Base-by-base conservation (phyloP, 495 filamentous ascomycete species). In the Wilcoxina mikolae region DNA sequence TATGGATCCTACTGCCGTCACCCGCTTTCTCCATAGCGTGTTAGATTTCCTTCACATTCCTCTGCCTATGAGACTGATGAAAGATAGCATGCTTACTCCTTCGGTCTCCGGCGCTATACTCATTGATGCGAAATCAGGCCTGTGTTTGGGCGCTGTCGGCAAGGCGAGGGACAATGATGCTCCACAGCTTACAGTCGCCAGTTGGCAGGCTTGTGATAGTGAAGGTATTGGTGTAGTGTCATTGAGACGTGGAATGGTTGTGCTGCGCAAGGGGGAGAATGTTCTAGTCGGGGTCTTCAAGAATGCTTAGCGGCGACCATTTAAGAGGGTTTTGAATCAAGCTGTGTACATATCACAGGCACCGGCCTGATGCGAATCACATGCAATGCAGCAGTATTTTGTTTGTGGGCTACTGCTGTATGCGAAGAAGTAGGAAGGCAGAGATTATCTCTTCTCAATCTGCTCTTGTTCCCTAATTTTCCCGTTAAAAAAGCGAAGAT, bases 81-180 rank as follows among this genome's bases (percentile, higher is more conserved):
- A 22, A 9, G 11, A 10, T 22, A 68, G 66, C 18, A 68, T 68
- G 66, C 54, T 56, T n/a, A 53, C 61, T 12, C 61, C 63, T 18
- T 49, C 56, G n/a, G 60, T 68, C 27, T 54, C 58, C 25, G 66
- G 66, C 24, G 66, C 66, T 18, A 58, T 68, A 43, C 54, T 68
- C 45, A 64, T 68, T 22, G 62, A 68, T 35, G 55, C 58, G 23
- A 54, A 57, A 9, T 58, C 52, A 0, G 66, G 66, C 3, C 65
- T 68, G 33, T 68, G 66, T 39, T 39, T 68, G 20, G 66, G 66
- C 26, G 64, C 64, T 10, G 54, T 56, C 0, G 64, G 64, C n/a
- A 65, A 65, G 41, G 65, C 65, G 17, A 60, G 53, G 1, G 65
- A 68, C 33, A 59, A 61, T 20, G 65, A 68, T 55, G 65, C 65